These are phyloP conservation scores for Tuber indicum DNA, from an alignment of 495 filamentous ascomycete species.

Conservation along the genomic window DNA sequence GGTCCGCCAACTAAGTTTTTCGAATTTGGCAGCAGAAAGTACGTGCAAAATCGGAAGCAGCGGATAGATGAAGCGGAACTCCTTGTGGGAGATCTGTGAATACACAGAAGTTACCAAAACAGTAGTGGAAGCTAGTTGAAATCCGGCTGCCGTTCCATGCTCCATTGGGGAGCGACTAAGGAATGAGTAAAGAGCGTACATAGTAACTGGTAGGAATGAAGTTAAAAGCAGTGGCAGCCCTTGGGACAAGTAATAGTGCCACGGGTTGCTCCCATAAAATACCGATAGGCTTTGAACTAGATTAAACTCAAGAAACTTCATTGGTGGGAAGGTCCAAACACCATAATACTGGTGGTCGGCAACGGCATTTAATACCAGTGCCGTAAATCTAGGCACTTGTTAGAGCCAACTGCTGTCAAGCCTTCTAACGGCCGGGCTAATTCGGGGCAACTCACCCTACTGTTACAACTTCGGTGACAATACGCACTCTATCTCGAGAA, in stretches of 20 bases:
- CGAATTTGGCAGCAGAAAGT: conserved; percentile 55
- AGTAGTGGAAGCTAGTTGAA: conserved; percentile 57
- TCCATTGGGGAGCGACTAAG: conserved; percentile 23
- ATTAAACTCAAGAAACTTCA: conserved; percentile 89
- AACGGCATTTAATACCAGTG: conserved; percentile 44
- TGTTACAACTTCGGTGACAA: conserved; percentile 28
- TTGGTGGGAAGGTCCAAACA: conserved; percentile 80
- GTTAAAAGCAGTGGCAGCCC: conserved; percentile 82
- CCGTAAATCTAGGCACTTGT: conserved; percentile 20
- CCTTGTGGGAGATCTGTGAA: conserved; percentile 85
- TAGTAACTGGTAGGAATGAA: conserved; percentile 68
- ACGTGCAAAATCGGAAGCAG: conserved; percentile 79
- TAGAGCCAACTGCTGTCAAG: neutral
- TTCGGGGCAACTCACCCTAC: conserved; percentile 38
- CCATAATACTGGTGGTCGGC: conserved; percentile 78
- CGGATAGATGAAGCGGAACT: conserved; percentile 95
- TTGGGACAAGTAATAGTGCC: conserved; percentile 89
- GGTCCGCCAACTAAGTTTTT: conserved; percentile 24
- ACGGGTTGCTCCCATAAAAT: conserved; percentile 87
- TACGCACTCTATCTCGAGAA: conserved; percentile 22
- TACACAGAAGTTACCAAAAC: conserved; percentile 57
- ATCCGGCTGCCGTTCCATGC: conserved; percentile 29
- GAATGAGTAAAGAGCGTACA: conserved; percentile 57
- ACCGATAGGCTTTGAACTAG: conserved; percentile 73
- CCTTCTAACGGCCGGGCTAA: neutral